phyloP scores from a whole-genome alignment of 2,329 filamentous ascomycete species.

The Verticillium alfalfae region DNA sequence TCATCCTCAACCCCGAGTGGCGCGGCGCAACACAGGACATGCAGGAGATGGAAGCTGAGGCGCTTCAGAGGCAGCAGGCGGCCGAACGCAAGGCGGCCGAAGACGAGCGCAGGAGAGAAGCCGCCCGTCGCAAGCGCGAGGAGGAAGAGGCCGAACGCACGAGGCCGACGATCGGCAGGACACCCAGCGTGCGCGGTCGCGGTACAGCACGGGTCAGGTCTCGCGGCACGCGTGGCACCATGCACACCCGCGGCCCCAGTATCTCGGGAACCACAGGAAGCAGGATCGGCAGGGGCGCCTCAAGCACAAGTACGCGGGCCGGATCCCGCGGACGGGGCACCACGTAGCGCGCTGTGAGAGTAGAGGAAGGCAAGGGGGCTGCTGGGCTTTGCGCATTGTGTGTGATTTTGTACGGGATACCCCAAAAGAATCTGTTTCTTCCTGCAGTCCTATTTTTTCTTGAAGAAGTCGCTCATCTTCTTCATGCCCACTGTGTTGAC shows the following conservation, averaged over 20 bases:
- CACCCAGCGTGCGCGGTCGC: constrained; percentile 7
- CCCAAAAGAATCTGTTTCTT: constrained; percentile 6
- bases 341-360: not conserved
- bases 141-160: constrained; percentile 48
- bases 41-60: constrained; percentile 79
- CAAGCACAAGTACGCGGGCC: constrained; percentile 8
- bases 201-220: constrained; percentile 6
- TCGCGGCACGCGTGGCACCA: constrained; percentile 2
- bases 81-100: constrained; percentile 72
- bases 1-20: constrained; percentile 85
- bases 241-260: constrained; percentile 8
- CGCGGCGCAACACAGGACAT: constrained; percentile 84
- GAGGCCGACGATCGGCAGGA: constrained; percentile 26
- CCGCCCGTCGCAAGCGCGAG: constrained; percentile 57
- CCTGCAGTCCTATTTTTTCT: constrained; percentile 48
- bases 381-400: constrained; percentile 1
- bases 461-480: constrained; percentile 94
- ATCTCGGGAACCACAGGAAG: constrained; percentile 10
- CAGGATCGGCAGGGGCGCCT: constrained; percentile 11
- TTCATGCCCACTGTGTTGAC: constrained; percentile 91
- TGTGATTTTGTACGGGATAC: constrained; percentile 7
- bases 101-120: constrained; percentile 72
- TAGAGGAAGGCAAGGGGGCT: not conserved
- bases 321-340: constrained; percentile 9
- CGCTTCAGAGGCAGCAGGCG: constrained; percentile 65